Base-by-base conservation (phyloP, 2,329 filamentous ascomycete genomes). In the Leptographium radiaticola region DNA sequence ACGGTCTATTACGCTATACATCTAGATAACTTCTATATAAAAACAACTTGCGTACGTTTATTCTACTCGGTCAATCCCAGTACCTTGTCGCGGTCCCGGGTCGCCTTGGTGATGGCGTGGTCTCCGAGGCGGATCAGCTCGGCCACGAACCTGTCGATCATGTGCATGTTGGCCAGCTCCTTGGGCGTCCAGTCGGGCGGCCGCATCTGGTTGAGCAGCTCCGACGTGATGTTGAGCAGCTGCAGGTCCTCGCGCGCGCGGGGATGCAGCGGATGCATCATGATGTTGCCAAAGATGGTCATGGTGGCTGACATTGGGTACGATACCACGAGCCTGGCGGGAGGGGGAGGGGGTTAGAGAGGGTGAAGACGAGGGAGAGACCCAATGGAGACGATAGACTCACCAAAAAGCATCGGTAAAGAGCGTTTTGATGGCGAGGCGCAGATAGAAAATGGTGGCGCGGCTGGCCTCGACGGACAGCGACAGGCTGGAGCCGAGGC, bases 281-380 rank as follows among this genome's bases (percentile, higher is more conserved):
- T 64, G 34, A 80, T 70, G 55, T 75, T 77, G 65, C 74, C 77
- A 59, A 81, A 81, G 0, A 81, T 66, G 1, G 70, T 71, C 52
- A 80, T 66, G 15, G 78, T 65, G 1, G 77, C 77, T 0, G 75
- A 73, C 53, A 77, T 72, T 1, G 77, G 77, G 53, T 81, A 81
- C 59, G 78, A 80, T 2, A 78, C 66, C 4, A 79, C 62, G n/a
- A 72, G 63, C 75, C 77, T 80, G 25, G 15, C 18, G 8, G 5
- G 20, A 30, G 25, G 31, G 9, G 38, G 38, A 4, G n/a, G 34
- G 16, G 36, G 40, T 30, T 36, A 34, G 34, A 47, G 3, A 30
- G 13, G 36, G 45, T 45, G 33, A 39, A 38, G 12, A 30, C 18
- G 39, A 16, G 33, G n/a, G 16, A 34, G 34, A 11, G 33, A 48